Evolutionary conservation across 202 grass and related monocot species (phyloP), one percentile per base, ranked within the genome.

Genomic region (Setaria italica): DNA sequence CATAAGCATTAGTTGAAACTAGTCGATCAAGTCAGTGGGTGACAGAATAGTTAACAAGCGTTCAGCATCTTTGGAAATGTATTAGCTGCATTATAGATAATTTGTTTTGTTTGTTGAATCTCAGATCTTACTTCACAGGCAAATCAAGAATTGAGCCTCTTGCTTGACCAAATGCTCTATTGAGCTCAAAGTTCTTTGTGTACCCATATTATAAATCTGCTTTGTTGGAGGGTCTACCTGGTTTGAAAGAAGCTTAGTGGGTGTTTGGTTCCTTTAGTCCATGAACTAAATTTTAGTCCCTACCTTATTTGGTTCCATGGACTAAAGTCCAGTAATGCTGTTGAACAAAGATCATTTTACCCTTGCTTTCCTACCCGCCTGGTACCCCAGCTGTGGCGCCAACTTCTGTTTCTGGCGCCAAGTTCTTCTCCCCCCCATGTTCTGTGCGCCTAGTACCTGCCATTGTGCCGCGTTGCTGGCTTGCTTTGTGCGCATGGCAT

Each of bases 1-100:
- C 53, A 42, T 55, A 55, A 51, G 45, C 32, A 49, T 65, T 41
- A 41, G 77, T 80, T 80, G 72, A 55, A 75, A n/a, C 51, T 74
- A 67, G 47, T 15, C 51, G 32, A 80, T 42, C 17, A 41, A 30
- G 62, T 50, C 72, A 51, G 11, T 34, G 2, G 19, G 30, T 69
- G 70, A 65, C 20, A 59, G 4, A 67, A 60, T 67, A 35, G 19
- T 33, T 32, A 37, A 13, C 0, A 75, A 80, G 6, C 41, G 7
- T 76, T 68, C 54, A 87, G 41, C 25, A 67, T 67, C 14, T 15
- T 67, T 65, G 21, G 15, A 41, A 53, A 56, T 47, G 7, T 67
- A 10, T 74, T 57, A 67, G 66, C 39, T 58, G 39, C 63, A 73
- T 21, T 80, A 32, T 37, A 37, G 11, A 3, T 74, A 4, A 74